A percentile compares a stretch with the other conserved stretches of the same genome.
Evolutionary conservation across 345 rosid genomes (phyloP).

Genomic region (Pistacia vera): DNA sequence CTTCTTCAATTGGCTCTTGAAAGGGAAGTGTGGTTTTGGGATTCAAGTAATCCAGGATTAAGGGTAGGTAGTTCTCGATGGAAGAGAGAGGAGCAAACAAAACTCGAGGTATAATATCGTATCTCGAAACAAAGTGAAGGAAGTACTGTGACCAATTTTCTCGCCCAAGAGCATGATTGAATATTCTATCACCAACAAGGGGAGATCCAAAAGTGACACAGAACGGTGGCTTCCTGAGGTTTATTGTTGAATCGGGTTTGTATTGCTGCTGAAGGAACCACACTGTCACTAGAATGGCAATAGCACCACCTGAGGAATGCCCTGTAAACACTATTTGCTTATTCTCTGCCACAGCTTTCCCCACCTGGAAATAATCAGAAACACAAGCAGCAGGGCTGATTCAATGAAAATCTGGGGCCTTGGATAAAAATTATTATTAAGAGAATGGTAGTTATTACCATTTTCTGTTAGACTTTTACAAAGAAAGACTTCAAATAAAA

Average conservation of each 20-base stretch:
- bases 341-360: conserved; percentile 26
- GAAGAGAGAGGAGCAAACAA: conserved; percentile 56
- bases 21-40: conserved; percentile 5
- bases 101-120: conserved; percentile 75
- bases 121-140: conserved; percentile 59
- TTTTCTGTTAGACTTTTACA: too few relatives aligned
- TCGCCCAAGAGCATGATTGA: conserved; percentile 68
- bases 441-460: too few relatives aligned
- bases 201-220: conserved; percentile 94
- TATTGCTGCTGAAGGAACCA: conserved; percentile 53
- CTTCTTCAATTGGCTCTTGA: conserved; percentile 16
- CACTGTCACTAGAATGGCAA: conserved; percentile 67
- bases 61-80: conserved; percentile 26
- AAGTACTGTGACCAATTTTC: conserved; percentile 71
- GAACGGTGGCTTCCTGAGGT: conserved; percentile 22
- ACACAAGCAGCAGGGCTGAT: neutral
- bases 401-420: too few relatives aligned
- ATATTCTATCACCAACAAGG: conserved; percentile 56
- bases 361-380: conserved; percentile 45
- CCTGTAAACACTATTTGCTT: conserved; percentile 78
- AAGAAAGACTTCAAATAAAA: too few relatives aligned
- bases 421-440: too few relatives aligned
- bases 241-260: too few relatives aligned
- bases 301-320: conserved; percentile 77
- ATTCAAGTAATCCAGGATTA: conserved; percentile 31